phyloP scores from a whole-genome alignment of 805 yeast genomes.

The Hanseniaspora meyeri region DNA sequence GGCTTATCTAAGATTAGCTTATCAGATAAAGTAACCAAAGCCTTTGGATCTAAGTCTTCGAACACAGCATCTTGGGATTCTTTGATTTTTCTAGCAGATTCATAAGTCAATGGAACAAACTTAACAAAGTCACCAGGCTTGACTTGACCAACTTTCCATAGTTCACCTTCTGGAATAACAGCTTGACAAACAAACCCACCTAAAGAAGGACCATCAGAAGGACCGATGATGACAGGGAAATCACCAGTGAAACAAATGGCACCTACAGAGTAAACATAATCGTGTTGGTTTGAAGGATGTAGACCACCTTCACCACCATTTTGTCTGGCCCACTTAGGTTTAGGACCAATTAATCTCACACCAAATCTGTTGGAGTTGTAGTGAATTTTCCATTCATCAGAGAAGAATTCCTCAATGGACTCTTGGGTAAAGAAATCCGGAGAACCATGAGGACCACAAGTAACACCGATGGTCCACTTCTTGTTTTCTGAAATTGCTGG shows the following conservation, averaged over 20 bases:
- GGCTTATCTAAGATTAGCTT: slow-evolving; percentile 31
- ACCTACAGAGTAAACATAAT: slow-evolving; percentile 90
- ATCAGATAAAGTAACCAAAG: slow-evolving; percentile 25
- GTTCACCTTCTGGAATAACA: slow-evolving; percentile 86
- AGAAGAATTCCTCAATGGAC: slow-evolving; percentile 62
- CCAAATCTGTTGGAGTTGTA: slow-evolving; percentile 96
- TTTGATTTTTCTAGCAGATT: slow-evolving; percentile 55
- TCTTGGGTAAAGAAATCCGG: slow-evolving; percentile 84
- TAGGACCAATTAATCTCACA: slow-evolving; percentile 86
- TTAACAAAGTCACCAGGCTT: slow-evolving; percentile 82
- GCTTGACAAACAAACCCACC: slow-evolving; percentile 98
- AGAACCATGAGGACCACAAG: slow-evolving; percentile 95
- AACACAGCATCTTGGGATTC: slow-evolving; percentile 46
- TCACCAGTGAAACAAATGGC: slow-evolving; percentile 98
- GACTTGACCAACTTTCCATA: slow-evolving; percentile 98
- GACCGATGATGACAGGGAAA: slow-evolving; percentile 80
- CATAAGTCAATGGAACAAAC: slow-evolving; percentile 66
- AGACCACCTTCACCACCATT: slow-evolving; percentile 98
- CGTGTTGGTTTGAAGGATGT: slow-evolving; percentile 98
- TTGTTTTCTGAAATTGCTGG: slow-evolving; percentile 24
- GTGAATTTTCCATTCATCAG: slow-evolving; percentile 81
- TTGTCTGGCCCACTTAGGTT: slow-evolving; percentile 89
- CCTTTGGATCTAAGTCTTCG: slow-evolving; percentile 20
- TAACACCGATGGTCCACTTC: slow-evolving; percentile 78
- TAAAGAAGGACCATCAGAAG: slow-evolving; percentile 94